Base-by-base conservation (phyloP, 1,139 yeast species). In the Protomyces arabidopsidicola region DNA sequence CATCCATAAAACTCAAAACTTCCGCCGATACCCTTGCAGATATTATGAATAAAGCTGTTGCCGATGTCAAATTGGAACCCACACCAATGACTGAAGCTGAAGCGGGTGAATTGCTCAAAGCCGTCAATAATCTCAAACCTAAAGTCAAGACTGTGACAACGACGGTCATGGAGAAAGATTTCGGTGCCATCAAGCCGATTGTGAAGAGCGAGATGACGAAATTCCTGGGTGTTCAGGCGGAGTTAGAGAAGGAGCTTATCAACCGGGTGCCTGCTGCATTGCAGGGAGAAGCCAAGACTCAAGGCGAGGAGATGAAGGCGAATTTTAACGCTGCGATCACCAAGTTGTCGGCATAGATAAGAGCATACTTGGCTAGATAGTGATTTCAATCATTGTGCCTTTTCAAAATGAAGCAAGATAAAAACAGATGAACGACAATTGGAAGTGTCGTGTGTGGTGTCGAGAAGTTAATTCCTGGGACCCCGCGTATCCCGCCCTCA, bases 31-130 rank as follows among this genome's bases (percentile, higher is more conserved):
- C 35, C 16, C 55, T 57, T 8, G 55, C 36, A 36, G 42, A 53
- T 4, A 55, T 45, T 18, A 35, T 57, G 42, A 20, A n/a, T 2
- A 35, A 57, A 20, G 61, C 42, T n/a, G 42, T 55, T 3, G 24
- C 61, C 4, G 55, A 48, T 51, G 51, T 51, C 54, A 36, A 48
- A 39, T 22, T 35, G 14, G 61, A 57, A 20, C 61, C 61, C n/a
- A 35, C 54, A 6, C 61, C 54, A 9, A 51, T 57, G 22, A 45
- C 36, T 20, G 61, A 57, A 34, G 61, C 54, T 10, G 61, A 48
- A 5, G 61, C 61, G 10, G 35, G 55, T 20, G 35, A 50, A 16
- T 42, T 57, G 18, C 51, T 57, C 4, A 48, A 38, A 14, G 61
- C 55, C n/a, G 45, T 57, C 39, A 50, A 22, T 10, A 53, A 48